Conservation (phyloP, 495 filamentous ascomycete species). For the Chaetomium cochliodes region DNA sequence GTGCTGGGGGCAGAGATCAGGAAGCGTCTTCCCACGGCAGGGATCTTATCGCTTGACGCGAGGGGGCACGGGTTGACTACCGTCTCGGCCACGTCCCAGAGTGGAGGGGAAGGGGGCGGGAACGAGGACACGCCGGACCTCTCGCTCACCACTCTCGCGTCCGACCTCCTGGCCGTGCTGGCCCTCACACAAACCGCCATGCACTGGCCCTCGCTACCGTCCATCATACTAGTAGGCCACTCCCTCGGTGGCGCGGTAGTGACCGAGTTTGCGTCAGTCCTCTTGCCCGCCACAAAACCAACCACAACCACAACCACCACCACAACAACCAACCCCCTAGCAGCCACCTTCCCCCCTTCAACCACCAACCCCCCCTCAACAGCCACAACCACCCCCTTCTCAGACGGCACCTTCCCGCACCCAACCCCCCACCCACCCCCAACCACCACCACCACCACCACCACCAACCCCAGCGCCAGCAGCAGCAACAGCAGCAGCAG, state of each 20-base stretch:
- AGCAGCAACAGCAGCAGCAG: neutral
- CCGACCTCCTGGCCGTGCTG: conserved; percentile 71
- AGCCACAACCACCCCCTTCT: neutral
- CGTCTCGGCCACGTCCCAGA: neutral
- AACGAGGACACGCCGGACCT: conserved; percentile 51
- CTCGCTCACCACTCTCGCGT: conserved; percentile 64
- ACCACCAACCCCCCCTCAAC: neutral
- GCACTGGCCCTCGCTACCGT: conserved; percentile 70
- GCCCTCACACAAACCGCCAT: conserved; percentile 60
- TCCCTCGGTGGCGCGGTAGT: conserved; percentile 94
- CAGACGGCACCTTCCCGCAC: neutral
- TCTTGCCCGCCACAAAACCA: neutral
- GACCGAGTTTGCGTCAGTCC: conserved; percentile 66
- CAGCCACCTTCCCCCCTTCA: neutral
- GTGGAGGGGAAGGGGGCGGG: neutral
- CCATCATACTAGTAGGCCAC: conserved; percentile 85
- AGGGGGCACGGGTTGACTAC: conserved; percentile 79
- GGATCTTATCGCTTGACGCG: conserved; percentile 80
- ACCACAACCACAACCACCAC: neutral
- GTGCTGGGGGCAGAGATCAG: conserved; percentile 73
- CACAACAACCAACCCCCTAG: neutral
- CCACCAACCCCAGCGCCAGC: conserved; percentile 1
- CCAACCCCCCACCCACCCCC: too few species aligned
- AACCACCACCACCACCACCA: neutral
- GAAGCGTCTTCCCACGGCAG: conserved; percentile 73